Evolutionary conservation across 345 rosid species (phyloP), one percentile per base, ranked within the genome.

Genomic region (Lepidium aucheri): DNA sequence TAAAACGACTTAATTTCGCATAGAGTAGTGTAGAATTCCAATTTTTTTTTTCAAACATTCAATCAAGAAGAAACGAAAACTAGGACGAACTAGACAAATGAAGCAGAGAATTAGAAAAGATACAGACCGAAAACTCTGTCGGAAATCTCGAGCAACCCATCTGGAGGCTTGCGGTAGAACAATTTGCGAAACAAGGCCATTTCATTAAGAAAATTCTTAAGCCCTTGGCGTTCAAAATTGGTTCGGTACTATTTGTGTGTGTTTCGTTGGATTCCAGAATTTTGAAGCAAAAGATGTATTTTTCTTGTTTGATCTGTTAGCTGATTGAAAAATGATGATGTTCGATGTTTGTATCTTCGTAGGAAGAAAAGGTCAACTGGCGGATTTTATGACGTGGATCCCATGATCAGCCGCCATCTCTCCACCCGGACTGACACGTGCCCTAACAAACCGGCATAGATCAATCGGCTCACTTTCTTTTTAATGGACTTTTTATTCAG

Each of bases 151-250:
- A 93, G 87, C 67, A 93, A 79, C 4, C 98, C 97, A 60, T 93
- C 97, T 22, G 98, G 97, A 3, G 96, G 98, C 68, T 90, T 90
- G 75, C 79, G 75, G 68, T 82, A 85, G 68, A 93, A 93, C 50
- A 93, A 70, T 77, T 84, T 93, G 9, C 93, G 88, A 75, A 93
- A 79, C 80, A 90, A 76, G 43, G 97, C 87, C 98, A 93, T 93
- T 53, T 77, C 28, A 36, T 59, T 6, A 36, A 28, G 47, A 36
- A 53, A 43, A 11, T 42, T 69, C 34, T 40, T 43, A 60, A 67
- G 44, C 57, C 30, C 13, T 45, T 65, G 7, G 38, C 3, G n/a
- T 41, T 16, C 24, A 9, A 28, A 59, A 34, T 15, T 20, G 22
- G 22, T 20, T 20, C 53, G 22, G 57, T 8, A 13, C 56, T 4